Evolutionary conservation across 2,329 filamentous ascomycete genomes (phyloP).

Genomic region (Torrubiella hemipterigena): DNA sequence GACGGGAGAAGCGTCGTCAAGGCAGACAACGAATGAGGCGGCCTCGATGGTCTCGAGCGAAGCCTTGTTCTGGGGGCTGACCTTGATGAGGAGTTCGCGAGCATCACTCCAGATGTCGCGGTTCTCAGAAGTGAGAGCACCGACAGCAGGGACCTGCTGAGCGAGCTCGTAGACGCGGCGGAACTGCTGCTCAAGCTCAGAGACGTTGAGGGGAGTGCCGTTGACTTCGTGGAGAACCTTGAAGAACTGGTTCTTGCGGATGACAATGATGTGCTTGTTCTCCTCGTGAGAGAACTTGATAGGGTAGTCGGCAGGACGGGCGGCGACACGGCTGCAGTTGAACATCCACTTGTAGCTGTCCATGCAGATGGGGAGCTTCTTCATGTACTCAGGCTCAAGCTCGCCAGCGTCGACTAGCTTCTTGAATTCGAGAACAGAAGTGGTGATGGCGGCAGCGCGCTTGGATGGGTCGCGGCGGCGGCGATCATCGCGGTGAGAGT

Average conservation of each 20-base stretch:
- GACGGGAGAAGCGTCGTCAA: slow-evolving; percentile 83
- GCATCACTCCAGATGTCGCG: slow-evolving; percentile 87
- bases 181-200: slow-evolving; percentile 87
- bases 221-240: slow-evolving; percentile 74
- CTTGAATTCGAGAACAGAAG: slow-evolving; percentile 85
- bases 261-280: slow-evolving; percentile 78
- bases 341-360: slow-evolving; percentile 99
- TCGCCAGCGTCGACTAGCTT: slow-evolving; percentile 71
- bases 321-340: slow-evolving; percentile 79
- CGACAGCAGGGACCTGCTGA: slow-evolving; percentile 61
- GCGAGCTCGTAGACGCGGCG: slow-evolving; percentile 68
- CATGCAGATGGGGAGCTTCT: slow-evolving; percentile 95
- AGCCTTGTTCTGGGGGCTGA: slow-evolving; percentile 67
- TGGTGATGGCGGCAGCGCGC: slow-evolving; percentile 82
- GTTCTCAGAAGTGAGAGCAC: slow-evolving; percentile 81
- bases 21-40: slow-evolving; percentile 80
- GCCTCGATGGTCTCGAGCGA: slow-evolving; percentile 75
- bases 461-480: slow-evolving; percentile 78
- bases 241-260: slow-evolving; percentile 97
- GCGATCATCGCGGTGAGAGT: slow-evolving; percentile 92
- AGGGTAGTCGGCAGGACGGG: slow-evolving; percentile 69
- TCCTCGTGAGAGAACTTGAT: slow-evolving; percentile 64
- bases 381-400: slow-evolving; percentile 97
- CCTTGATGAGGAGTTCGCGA: slow-evolving; percentile 60
- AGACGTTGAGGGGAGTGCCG: slow-evolving; percentile 75